A percentile compares a stretch with the other conserved stretches of the same genome.
These are phyloP conservation scores for Rhynchosporium agropyri DNA, from an alignment of 2,329 filamentous ascomycete genomes.

Conservation along the genomic window DNA sequence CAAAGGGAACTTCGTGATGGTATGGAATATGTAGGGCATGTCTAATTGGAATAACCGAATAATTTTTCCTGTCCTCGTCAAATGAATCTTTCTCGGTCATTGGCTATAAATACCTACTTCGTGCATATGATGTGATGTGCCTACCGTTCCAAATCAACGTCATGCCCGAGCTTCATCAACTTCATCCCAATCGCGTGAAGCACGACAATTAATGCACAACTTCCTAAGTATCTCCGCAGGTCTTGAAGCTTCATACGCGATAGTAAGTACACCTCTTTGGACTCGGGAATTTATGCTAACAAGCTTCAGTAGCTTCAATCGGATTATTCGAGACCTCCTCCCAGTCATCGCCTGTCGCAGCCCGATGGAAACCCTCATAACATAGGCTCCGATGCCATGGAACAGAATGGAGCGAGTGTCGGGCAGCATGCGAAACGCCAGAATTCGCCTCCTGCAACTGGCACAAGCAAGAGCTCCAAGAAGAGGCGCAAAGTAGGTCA, in stretches of 20 bases:
- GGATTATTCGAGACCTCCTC: constrained; percentile 20
- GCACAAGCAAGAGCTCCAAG: constrained; percentile 63
- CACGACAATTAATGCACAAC: constrained; percentile 25
- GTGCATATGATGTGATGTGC: constrained; percentile 12
- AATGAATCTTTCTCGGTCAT: constrained; percentile 22
- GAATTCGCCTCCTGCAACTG: constrained; percentile 40
- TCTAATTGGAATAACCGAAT: constrained; percentile 21
- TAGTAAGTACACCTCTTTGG: constrained; percentile 13
- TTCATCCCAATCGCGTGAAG: constrained; percentile 15
- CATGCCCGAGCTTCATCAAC: constrained; percentile 22
- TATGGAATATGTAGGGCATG: background rate
- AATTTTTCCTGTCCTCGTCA: constrained; percentile 15
- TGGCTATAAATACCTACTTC: constrained; percentile 23
- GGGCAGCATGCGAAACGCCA: constrained; percentile 41
- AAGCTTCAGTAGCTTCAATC: constrained; percentile 25
- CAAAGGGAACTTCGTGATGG: no score
- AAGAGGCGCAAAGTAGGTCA: constrained; percentile 90
- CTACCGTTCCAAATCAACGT: constrained; percentile 20
- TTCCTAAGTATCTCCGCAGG: constrained; percentile 6
- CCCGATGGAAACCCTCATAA: constrained; percentile 42
- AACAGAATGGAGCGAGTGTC: constrained; percentile 42
- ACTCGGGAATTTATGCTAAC: constrained; percentile 22
- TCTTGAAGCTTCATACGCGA: constrained; percentile 19
- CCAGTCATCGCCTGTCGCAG: constrained; percentile 34
- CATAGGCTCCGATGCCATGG: constrained; percentile 43